Evolutionary conservation across 1,284 basidiomycete species (phyloP).

Genomic region (Abortiporus biennis): DNA sequence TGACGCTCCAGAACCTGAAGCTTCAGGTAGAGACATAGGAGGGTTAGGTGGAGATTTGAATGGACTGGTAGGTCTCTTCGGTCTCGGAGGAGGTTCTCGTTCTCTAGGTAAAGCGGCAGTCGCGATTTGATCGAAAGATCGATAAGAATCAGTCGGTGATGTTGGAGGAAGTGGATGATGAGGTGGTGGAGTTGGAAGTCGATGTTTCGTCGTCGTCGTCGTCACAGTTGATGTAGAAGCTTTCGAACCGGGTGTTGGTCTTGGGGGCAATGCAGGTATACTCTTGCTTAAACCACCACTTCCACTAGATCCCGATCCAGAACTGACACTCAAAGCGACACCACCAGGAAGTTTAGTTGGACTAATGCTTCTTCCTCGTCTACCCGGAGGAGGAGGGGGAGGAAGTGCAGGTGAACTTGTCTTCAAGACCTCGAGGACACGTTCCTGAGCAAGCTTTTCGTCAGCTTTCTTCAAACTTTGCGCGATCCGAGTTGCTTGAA

Average conservation of each 20-base stretch:
- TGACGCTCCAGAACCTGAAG: slow-evolving; percentile 8
- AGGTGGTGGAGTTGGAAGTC: no score
- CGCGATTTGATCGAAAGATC: slow-evolving; percentile 36
- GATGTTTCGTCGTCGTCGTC: no score
- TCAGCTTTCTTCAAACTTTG: slow-evolving; percentile 63
- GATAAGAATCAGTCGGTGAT: slow-evolving; percentile 17
- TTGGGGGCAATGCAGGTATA: slow-evolving; percentile 23
- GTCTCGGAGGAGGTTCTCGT: slow-evolving; percentile 7
- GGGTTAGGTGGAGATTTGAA: slow-evolving; percentile 15
- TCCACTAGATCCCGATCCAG: slow-evolving; percentile 10
- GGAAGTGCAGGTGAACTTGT: slow-evolving; percentile 16
- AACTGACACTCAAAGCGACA: slow-evolving; percentile 10
- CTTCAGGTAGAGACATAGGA: slow-evolving; percentile 20
- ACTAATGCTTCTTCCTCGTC: slow-evolving; percentile 24
- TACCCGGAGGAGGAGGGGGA: slow-evolving; percentile 18
- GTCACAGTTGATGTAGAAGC: no score
- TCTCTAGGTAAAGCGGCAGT: slow-evolving; percentile 25
- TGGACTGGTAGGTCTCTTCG: slow-evolving; percentile 10
- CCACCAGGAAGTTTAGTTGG: slow-evolving; percentile 18
- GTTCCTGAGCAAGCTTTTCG: slow-evolving; percentile 58
- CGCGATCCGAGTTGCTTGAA: slow-evolving; percentile 64
- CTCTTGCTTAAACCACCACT: slow-evolving; percentile 6
- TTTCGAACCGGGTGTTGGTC: no score
- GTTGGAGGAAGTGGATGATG: no score
- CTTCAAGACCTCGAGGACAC: slow-evolving; percentile 66